phyloP scores from a whole-genome alignment of 352 stramenopile genomes.

The Phytopythium ostracodes region DNA sequence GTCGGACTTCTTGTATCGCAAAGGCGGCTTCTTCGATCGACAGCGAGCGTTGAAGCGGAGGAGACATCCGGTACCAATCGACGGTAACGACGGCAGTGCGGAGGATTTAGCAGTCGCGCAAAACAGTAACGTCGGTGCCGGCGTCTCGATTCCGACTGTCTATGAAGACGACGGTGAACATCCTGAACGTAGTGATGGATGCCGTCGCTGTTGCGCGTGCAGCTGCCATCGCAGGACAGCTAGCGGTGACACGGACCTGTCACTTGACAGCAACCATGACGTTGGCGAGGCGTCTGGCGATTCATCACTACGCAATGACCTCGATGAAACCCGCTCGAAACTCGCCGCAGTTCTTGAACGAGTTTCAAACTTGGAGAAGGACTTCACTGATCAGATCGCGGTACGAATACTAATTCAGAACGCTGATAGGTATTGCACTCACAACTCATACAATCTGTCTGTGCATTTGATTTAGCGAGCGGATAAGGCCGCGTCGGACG shows the following conservation, averaged over 20 bases:
- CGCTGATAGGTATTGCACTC: too few species aligned
- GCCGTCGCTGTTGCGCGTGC: conserved; percentile 38
- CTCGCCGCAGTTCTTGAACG: conserved; percentile 28
- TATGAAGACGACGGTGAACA: conserved; percentile 10
- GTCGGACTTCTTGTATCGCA: conserved; percentile 72
- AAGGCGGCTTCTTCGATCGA: conserved; percentile 80
- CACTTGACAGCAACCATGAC: background rate
- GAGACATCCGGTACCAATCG: conserved; percentile 50
- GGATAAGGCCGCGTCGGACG: conserved; percentile 26
- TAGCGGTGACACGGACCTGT: background rate
- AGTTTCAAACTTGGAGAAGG: conserved; percentile 35
- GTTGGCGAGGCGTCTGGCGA: background rate
- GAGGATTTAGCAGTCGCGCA: conserved; percentile 2
- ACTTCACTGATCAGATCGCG: conserved; percentile 39
- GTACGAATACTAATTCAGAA: conserved; percentile 11
- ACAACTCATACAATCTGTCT: background rate
- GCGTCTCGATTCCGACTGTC: conserved; percentile 11
- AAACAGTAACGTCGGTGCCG: conserved; percentile 3
- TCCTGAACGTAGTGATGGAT: conserved; percentile 15
- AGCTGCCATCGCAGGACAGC: conserved; percentile 20
- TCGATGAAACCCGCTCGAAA: conserved; percentile 10
- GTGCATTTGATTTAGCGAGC: conserved; percentile 22
- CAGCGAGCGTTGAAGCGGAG: conserved; percentile 59
- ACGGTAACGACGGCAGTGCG: conserved; percentile 3
- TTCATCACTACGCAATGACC: background rate